These are phyloP conservation scores for Kalmusia sp. DNA, from an alignment of 2,329 filamentous ascomycete species.

Conservation along the genomic window DNA sequence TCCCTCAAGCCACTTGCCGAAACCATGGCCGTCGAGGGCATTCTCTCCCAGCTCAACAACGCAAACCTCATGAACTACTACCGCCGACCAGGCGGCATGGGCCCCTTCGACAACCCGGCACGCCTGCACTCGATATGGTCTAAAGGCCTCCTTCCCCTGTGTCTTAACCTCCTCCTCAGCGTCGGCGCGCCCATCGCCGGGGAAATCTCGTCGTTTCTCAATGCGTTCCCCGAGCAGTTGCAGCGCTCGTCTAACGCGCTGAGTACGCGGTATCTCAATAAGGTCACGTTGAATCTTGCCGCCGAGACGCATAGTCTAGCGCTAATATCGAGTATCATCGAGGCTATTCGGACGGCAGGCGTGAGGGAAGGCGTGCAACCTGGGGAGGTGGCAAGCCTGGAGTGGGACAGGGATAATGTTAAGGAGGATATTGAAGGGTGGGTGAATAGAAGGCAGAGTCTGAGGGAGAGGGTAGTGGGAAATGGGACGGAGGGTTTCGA, in stretches of 20 bases:
- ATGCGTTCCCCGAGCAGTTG: conserved; percentile 84
- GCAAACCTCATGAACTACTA: conserved; percentile 82
- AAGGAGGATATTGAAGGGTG: conserved; percentile 86
- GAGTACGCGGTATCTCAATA: conserved; percentile 61
- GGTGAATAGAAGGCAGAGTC: conserved; percentile 70
- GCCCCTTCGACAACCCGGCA: conserved; percentile 77
- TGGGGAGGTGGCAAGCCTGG: conserved; percentile 72
- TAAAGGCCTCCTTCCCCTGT: conserved; percentile 83
- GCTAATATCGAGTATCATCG: conserved; percentile 76
- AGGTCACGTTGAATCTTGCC: conserved; percentile 75
- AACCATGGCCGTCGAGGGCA: conserved; percentile 84
- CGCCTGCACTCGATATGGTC: conserved; percentile 91
- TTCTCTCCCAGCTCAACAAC: conserved; percentile 79
- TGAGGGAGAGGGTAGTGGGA: conserved; percentile 74
- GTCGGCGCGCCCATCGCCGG: conserved; percentile 82
- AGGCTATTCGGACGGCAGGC: conserved; percentile 64
- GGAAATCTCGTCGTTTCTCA: conserved; percentile 86
- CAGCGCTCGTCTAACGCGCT: conserved; percentile 75
- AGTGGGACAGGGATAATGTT: conserved; percentile 75
- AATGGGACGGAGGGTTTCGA: conserved; percentile 78
- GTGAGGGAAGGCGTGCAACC: conserved; percentile 57
- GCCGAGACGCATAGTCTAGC: conserved; percentile 81
- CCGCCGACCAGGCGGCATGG: conserved; percentile 70
- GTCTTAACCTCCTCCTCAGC: conserved; percentile 84
- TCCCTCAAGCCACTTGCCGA: conserved; percentile 82